Percentiles rank a stretch among this genome's conserved stretches.
Evolutionary conservation across 2,329 filamentous ascomycete genomes (phyloP).

Genomic region (Diaporthe nobilis): DNA sequence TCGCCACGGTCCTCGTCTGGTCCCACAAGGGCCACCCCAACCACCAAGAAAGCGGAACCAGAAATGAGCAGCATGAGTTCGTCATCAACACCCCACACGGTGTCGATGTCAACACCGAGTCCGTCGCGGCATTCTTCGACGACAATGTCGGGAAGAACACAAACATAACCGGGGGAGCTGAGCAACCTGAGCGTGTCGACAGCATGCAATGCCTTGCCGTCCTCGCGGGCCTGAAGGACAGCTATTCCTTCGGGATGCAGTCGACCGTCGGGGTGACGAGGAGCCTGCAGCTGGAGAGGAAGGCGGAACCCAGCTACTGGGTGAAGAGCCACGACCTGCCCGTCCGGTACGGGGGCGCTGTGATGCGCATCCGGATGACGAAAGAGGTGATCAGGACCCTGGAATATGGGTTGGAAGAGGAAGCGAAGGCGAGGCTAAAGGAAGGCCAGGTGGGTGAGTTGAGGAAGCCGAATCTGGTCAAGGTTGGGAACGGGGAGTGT

Average conservation of each 20-base stretch:
- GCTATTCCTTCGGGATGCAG: background rate
- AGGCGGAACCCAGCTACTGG: constrained; percentile 39
- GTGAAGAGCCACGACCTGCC: constrained; percentile 23
- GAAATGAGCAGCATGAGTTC: constrained; percentile 24
- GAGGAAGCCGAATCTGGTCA: constrained; percentile 31
- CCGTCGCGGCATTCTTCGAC: constrained; percentile 33
- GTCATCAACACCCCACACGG: constrained; percentile 42
- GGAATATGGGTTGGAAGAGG: constrained; percentile 12
- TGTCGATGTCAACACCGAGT: background rate
- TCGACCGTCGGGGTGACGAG: constrained; percentile 13
- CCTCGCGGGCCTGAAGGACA: constrained; percentile 42
- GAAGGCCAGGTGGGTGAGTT: background rate
- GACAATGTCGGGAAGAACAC: background rate
- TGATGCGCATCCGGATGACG: constrained; percentile 20
- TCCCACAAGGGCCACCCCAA: constrained; percentile 2
- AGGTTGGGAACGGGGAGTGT: constrained; percentile 34
- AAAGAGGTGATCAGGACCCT: background rate
- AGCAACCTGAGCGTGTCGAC: background rate
- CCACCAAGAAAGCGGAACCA: background rate
- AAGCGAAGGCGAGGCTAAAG: background rate
- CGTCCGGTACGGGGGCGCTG: constrained; percentile 27
- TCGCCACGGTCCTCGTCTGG: constrained; percentile 38
- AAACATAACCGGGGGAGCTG: background rate
- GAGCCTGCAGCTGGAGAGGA: constrained; percentile 39
- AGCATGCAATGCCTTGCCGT: constrained; percentile 36